A percentile compares a stretch with the other conserved stretches of the same genome.
These are phyloP conservation scores for Crithidia fasciculata DNA, from an alignment of 208 protist species.

Conservation along the genomic window DNA sequence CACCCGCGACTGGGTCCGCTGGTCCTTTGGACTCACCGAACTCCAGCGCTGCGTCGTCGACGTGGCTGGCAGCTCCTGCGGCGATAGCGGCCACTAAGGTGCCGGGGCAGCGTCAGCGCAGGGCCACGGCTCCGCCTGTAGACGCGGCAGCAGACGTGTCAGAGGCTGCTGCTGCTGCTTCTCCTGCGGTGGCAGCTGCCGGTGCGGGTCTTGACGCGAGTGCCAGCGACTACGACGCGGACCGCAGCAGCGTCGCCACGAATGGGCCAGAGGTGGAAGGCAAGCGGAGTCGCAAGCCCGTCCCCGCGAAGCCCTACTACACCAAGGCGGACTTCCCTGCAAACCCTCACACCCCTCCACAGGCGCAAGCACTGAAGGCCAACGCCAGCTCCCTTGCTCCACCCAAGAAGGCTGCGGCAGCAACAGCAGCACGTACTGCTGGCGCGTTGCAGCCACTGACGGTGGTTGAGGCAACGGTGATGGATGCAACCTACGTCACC, in stretches of 20 bases:
- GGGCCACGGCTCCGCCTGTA: neutral
- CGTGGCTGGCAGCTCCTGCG: conserved; percentile 3
- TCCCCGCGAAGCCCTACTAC: conserved; percentile 6
- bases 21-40: neutral
- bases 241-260: conserved; percentile 2
- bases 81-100: neutral
- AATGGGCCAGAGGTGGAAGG: neutral
- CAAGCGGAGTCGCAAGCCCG: neutral
- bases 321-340: conserved; percentile 7
- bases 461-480: neutral
- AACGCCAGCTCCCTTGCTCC: neutral
- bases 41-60: conserved; percentile 3
- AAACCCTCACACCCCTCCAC: conserved; percentile 3
- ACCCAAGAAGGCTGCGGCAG: neutral
- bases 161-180: neutral
- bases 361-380: neutral
- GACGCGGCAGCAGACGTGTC: neutral
- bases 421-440: neutral
- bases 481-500: neutral
- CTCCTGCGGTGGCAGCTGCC: no score
- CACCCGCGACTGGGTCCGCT: neutral
- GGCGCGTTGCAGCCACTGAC: neutral
- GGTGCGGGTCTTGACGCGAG: neutral
- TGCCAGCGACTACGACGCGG: neutral
- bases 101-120: conserved; percentile 4